phyloP scores from a whole-genome alignment of 345 rosid species.

The Eucalyptus urophylla region DNA sequence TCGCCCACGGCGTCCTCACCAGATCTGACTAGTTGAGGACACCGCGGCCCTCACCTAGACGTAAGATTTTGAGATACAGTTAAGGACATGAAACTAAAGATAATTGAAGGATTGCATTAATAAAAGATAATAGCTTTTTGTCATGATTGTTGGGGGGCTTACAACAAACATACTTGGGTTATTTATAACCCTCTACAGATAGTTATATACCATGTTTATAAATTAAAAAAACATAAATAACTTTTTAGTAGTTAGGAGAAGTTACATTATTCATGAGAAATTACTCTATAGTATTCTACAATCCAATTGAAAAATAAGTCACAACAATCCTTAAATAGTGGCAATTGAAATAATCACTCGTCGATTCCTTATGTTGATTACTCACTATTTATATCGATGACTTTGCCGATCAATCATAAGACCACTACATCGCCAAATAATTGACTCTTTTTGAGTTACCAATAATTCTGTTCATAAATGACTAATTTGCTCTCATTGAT shows the following conservation, averaged over 20 bases:
- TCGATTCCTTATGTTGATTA: fast-evolving
- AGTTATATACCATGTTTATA: not conserved
- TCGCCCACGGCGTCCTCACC: fast-evolving
- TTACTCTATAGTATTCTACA: fast-evolving
- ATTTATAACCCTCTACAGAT: not conserved
- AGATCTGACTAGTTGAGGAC: too few species aligned
- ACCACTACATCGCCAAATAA: too few species aligned
- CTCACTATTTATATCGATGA: fast-evolving
- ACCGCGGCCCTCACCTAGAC: fast-evolving
- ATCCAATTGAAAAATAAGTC: not conserved
- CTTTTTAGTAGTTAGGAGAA: fast-evolving
- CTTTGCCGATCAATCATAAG: fast-evolving
- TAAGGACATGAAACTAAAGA: not conserved
- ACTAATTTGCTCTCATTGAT: not conserved
- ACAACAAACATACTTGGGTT: not conserved
- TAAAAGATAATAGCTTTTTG: not conserved
- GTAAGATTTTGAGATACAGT: not conserved
- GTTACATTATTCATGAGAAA: not conserved
- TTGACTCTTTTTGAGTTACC: not conserved
- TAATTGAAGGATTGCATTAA: not conserved
- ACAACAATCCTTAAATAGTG: not conserved
- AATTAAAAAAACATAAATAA: not conserved
- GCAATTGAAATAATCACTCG: not conserved
- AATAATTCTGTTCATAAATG: not conserved
- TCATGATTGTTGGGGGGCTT: not conserved